These are phyloP conservation scores for Pseudohyphozyma bogoriensis DNA, from an alignment of 768 basidiomycete genomes.

Conservation along the genomic window DNA sequence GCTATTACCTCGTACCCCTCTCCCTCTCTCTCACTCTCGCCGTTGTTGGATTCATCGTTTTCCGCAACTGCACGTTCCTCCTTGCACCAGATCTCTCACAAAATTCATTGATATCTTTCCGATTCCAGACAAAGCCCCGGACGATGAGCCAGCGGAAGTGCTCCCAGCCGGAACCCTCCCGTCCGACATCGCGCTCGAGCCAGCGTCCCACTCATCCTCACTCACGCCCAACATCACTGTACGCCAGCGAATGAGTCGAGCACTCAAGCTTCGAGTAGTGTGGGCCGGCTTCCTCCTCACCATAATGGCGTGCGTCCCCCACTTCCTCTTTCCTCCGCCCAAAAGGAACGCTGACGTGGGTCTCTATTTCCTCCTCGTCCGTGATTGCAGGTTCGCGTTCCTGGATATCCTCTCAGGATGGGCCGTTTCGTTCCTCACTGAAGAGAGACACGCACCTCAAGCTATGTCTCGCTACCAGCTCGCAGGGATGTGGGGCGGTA, in stretches of 20 bases:
- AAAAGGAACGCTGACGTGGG: background rate
- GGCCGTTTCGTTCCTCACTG: constrained; percentile 19
- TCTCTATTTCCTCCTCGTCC: too few species aligned
- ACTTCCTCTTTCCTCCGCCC: too few species aligned
- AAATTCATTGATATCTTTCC: background rate
- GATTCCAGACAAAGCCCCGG: constrained; percentile 19
- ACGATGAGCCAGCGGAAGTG: constrained; percentile 21
- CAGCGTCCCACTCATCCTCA: constrained; percentile 20
- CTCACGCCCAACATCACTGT: constrained; percentile 12
- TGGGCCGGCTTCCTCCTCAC: constrained; percentile 21
- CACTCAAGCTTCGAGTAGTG: constrained; percentile 6
- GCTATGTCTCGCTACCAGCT: constrained; percentile 18
- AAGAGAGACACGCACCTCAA: constrained; percentile 4
- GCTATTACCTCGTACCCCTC: constrained; percentile 6
- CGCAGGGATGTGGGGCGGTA: constrained; percentile 2
- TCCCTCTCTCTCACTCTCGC: constrained; percentile 16
- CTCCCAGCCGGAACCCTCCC: too few species aligned
- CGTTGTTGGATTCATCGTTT: constrained; percentile 11
- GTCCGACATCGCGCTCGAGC: background rate
- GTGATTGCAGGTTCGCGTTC: constrained; percentile 14
- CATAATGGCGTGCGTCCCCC: constrained; percentile 11
- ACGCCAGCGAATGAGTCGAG: constrained; percentile 12
- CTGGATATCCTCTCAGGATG: constrained; percentile 16
- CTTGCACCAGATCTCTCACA: background rate
- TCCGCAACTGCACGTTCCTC: constrained; percentile 12